phyloP scores from a whole-genome alignment of 176 grass and related monocot genomes.

The Canna indica region DNA sequence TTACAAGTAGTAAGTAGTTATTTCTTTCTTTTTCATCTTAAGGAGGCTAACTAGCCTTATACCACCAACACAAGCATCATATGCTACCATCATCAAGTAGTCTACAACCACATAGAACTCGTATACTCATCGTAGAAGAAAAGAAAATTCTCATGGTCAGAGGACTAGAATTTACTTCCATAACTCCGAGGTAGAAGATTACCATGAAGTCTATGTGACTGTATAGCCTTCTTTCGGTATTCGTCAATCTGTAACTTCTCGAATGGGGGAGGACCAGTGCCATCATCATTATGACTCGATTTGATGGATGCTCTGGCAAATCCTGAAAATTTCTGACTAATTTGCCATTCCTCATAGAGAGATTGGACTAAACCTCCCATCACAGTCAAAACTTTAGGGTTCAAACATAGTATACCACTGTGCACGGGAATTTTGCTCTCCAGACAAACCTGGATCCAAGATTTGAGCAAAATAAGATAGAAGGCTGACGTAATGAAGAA shows the following conservation, averaged over 20 bases:
- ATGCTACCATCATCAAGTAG: neutral
- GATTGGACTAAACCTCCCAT: conserved; percentile 66
- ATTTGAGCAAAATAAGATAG: neutral
- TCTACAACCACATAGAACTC: neutral
- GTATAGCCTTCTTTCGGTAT: conserved; percentile 19
- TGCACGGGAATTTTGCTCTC: conserved; percentile 65
- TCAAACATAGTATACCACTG: conserved; percentile 62
- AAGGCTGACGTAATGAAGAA: neutral
- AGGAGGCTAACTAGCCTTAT: neutral
- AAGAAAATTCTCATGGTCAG: neutral
- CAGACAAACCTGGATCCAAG: conserved; percentile 40
- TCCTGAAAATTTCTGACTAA: conserved; percentile 73
- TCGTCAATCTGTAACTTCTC: conserved; percentile 62
- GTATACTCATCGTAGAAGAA: neutral
- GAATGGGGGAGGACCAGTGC: conserved; percentile 63
- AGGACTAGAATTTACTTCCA: neutral
- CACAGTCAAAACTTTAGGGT: conserved; percentile 44
- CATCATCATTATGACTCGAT: conserved; percentile 53
- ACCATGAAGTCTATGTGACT: conserved; percentile 31
- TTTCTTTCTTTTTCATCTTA: neutral
- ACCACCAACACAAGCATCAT: neutral
- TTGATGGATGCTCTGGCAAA: conserved; percentile 47
- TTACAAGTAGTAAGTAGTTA: too few relatives aligned
- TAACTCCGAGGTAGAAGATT: conserved; percentile 16
- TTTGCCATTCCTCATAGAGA: conserved; percentile 75